Conservation (phyloP, 768 basidiomycete species). For the Amanita brunnescens region DNA sequence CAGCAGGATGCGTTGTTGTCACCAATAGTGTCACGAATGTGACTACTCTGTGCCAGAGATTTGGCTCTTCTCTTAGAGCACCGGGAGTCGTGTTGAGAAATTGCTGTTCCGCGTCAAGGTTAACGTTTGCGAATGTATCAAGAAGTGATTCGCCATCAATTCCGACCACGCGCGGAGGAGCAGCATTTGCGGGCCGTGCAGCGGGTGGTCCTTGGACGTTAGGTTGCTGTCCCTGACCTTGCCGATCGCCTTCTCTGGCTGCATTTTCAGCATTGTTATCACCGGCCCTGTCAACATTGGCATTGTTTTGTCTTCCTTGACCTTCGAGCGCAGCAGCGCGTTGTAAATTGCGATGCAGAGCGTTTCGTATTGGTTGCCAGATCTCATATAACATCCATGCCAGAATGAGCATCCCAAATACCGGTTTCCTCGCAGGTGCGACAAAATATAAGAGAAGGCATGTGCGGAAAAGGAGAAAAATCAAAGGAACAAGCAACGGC, state of each 20-base stretch:
- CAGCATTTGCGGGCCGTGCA: slow-evolving; percentile 1
- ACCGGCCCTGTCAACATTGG: slow-evolving; percentile 1
- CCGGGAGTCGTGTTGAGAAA: slow-evolving; percentile 28
- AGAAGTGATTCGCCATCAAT: slow-evolving; percentile 27
- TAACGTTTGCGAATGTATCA: slow-evolving; percentile 47
- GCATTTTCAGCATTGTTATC: slow-evolving; percentile 11
- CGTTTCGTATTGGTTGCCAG: slow-evolving; percentile 58
- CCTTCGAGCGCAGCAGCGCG: slow-evolving; percentile 25
- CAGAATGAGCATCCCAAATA: slow-evolving; percentile 57
- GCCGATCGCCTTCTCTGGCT: slow-evolving; percentile 7
- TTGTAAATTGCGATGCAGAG: slow-evolving; percentile 27
- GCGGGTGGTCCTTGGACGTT: background rate
- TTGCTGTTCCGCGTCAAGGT: slow-evolving; percentile 48
- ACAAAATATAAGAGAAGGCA: slow-evolving; percentile 68
- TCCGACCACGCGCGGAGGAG: slow-evolving; percentile 11
- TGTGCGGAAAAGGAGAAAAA: slow-evolving; percentile 63
- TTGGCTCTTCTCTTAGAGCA: slow-evolving; percentile 32
- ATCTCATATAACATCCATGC: slow-evolving; percentile 71
- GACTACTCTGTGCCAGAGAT: slow-evolving; percentile 36
- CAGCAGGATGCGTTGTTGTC: slow-evolving; percentile 61
- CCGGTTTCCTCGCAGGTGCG: slow-evolving; percentile 62
- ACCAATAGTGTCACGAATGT: slow-evolving; percentile 51
- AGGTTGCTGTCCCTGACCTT: slow-evolving; percentile 14
- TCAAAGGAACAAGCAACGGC: slow-evolving; percentile 55
- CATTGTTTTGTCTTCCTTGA: slow-evolving; percentile 16